phyloP scores from a whole-genome alignment of 805 yeast species.

The Hanseniaspora mollemarum region DNA sequence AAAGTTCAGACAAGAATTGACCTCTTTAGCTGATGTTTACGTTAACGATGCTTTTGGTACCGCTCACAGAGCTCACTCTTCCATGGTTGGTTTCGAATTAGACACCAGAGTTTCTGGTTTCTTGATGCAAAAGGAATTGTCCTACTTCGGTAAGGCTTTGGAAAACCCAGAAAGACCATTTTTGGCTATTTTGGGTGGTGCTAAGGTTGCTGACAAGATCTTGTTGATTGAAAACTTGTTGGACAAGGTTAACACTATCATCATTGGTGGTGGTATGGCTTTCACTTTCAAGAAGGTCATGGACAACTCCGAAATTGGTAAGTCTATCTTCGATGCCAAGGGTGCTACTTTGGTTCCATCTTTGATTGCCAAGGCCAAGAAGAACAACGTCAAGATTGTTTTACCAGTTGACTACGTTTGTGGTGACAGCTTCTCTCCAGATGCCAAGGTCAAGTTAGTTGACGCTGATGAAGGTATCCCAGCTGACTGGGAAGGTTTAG shows the following conservation, averaged over 20 bases:
- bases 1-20: constrained; percentile 79
- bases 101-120: constrained; percentile 98
- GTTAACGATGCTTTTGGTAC: constrained; percentile 98
- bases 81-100: constrained; percentile 94
- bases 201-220: constrained; percentile 97
- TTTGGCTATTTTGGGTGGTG: constrained; percentile 98
- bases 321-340: constrained; percentile 81
- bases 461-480: constrained; percentile 87
- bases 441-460: constrained; percentile 76
- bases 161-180: constrained; percentile 98
- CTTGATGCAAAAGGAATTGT: constrained; percentile 94
- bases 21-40: constrained; percentile 91
- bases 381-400: constrained; percentile 83
- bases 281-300: constrained; percentile 95
- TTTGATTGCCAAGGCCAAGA: constrained; percentile 91
- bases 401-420: constrained; percentile 93
- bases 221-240: constrained; percentile 93
- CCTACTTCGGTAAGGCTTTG: constrained; percentile 94
- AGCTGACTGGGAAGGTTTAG: constrained; percentile 90
- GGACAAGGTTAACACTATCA: constrained; percentile 87
- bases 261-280: constrained; percentile 99
- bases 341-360: constrained; percentile 93
- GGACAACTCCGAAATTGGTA: constrained; percentile 76
- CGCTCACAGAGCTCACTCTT: constrained; percentile 99
- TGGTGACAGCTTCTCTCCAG: constrained; percentile 87